Conservation (phyloP, 305 asterid genomes). For the Striga hermonthica region DNA sequence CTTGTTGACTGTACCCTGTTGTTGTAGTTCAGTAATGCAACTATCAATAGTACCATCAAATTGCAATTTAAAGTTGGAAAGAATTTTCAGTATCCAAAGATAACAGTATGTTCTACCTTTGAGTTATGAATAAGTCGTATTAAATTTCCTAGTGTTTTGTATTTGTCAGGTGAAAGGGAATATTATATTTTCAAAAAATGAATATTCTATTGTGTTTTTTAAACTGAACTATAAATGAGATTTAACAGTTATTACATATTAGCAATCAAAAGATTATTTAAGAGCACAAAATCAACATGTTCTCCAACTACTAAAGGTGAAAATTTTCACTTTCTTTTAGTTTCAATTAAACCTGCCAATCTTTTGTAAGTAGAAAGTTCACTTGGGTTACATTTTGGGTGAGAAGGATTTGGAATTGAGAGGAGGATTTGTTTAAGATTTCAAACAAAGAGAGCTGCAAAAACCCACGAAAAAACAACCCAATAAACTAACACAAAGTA, state of each 20-base stretch:
- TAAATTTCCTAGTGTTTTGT: conserved; percentile 30
- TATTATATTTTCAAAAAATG: conserved; percentile 77
- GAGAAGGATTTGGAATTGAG: too few species aligned
- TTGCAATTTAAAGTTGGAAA: too few species aligned
- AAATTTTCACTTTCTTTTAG: neutral
- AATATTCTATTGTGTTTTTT: conserved; percentile 36
- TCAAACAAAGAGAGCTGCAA: too few species aligned
- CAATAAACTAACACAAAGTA: too few species aligned
- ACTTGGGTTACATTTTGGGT: too few species aligned
- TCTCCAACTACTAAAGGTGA: neutral
- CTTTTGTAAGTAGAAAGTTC: too few species aligned
- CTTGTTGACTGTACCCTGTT: too few species aligned
- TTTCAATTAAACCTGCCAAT: neutral
- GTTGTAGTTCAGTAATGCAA: too few species aligned
- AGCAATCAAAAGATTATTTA: neutral
- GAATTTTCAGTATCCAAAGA: too few species aligned
- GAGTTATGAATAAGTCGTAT: conserved; percentile 17
- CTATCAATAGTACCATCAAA: too few species aligned
- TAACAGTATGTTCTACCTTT: conserved; percentile 2
- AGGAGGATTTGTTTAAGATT: too few species aligned
- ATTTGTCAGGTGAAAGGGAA: conserved; percentile 65
- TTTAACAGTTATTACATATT: conserved; percentile 12
- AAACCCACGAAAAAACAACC: too few species aligned
- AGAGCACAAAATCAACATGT: neutral
- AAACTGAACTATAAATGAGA: neutral